These are phyloP conservation scores for Leccinum rimulosum DNA, from an alignment of 768 basidiomycete genomes.

Conservation along the genomic window DNA sequence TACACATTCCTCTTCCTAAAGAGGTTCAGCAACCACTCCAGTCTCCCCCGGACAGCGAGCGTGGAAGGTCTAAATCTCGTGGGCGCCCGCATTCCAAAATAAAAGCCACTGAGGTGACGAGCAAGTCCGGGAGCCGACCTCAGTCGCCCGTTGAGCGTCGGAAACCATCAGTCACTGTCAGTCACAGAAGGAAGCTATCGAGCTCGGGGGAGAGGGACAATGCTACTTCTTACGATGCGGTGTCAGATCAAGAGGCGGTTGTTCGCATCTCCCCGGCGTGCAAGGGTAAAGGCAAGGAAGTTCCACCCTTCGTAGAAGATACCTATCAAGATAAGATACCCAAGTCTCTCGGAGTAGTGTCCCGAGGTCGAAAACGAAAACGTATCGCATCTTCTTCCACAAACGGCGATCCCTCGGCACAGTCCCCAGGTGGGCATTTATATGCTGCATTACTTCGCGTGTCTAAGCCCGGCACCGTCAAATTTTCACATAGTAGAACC, in stretches of 20 bases:
- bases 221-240: not conserved
- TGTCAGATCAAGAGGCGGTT: conserved; percentile 1
- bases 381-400: conserved; percentile 20
- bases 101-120: not conserved
- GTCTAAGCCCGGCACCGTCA: conserved; percentile 9
- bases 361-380: conserved; percentile 25
- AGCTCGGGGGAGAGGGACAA: not conserved
- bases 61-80: conserved; percentile 15
- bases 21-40: conserved; percentile 10
- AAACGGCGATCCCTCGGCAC: conserved; percentile 1
- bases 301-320: not conserved
- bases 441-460: conserved; percentile 2
- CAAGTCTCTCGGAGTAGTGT: conserved; percentile 9
- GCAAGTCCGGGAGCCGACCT: conserved; percentile 5
- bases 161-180: conserved; percentile 13
- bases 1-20: not conserved
- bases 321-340: conserved; percentile 7
- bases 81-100: conserved; percentile 2
- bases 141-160: not conserved
- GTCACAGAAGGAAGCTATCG: conserved; percentile 6
- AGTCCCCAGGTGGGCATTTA: conserved; percentile 22
- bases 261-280: not conserved
- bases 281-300: conserved; percentile 23
- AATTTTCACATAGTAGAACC: conserved; percentile 5
- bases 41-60: conserved; percentile 14